Evolutionary conservation across 768 basidiomycete species (phyloP).

Genomic region (Lepiota brunneoincarnata): DNA sequence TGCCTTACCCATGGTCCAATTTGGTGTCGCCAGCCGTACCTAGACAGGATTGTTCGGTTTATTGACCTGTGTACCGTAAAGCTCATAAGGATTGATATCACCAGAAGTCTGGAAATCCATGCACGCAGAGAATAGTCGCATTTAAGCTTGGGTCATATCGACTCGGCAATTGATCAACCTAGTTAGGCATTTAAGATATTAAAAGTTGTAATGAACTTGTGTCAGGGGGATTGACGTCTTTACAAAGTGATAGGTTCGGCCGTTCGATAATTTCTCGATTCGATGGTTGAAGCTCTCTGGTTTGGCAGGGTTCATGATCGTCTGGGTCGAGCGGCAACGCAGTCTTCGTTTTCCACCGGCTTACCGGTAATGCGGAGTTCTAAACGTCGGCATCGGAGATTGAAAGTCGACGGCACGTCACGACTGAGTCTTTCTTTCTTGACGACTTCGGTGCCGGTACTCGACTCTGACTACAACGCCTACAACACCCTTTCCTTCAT

Average conservation of each 20-base stretch:
- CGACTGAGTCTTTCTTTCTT: constrained; percentile 18
- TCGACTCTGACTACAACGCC: constrained; percentile 24
- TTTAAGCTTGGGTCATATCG: constrained; percentile 36
- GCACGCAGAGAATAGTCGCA: constrained; percentile 65
- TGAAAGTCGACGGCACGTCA: constrained; percentile 20
- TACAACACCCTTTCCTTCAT: constrained; percentile 14
- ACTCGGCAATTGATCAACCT: constrained; percentile 59
- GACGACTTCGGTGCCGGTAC: constrained; percentile 30
- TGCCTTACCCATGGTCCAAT: constrained; percentile 64
- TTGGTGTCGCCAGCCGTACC: constrained; percentile 78
- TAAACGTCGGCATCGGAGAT: constrained; percentile 16
- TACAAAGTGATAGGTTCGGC: constrained; percentile 66
- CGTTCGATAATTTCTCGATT: constrained; percentile 50
- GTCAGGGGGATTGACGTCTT: constrained; percentile 5
- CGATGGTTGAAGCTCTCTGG: constrained; percentile 53
- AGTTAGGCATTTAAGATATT: neutral
- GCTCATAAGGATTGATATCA: constrained; percentile 13
- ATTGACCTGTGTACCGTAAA: neutral
- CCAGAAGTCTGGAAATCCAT: constrained; percentile 77
- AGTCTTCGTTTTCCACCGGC: constrained; percentile 7
- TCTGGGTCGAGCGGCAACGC: constrained; percentile 7
- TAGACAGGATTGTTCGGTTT: constrained; percentile 17
- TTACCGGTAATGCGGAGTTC: constrained; percentile 14
- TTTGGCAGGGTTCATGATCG: constrained; percentile 38
- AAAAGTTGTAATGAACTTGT: neutral